A percentile compares a stretch with the other conserved stretches of the same genome.
These are phyloP conservation scores for Parafenestella ontariensis DNA, from an alignment of 2,329 filamentous ascomycete species.

Conservation along the genomic window DNA sequence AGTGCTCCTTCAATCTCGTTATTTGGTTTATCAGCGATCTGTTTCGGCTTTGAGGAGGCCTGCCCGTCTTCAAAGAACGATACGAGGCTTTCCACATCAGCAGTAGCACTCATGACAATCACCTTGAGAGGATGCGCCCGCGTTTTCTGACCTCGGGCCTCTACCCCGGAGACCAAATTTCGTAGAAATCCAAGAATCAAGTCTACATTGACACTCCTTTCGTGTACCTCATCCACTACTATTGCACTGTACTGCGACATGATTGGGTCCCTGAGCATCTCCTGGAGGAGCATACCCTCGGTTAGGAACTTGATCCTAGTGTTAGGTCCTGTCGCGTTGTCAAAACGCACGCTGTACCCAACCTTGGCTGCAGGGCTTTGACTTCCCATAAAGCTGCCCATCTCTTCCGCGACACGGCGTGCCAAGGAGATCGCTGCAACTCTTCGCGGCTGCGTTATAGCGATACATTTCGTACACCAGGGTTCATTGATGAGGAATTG, in stretches of 20 bases:
- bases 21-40: slow-evolving; percentile 16
- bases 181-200: slow-evolving; percentile 87
- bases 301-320: slow-evolving; percentile 92
- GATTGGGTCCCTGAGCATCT: slow-evolving; percentile 84
- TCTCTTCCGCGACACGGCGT: slow-evolving; percentile 83
- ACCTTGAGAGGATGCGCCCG: slow-evolving; percentile 73
- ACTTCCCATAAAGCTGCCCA: slow-evolving; percentile 69
- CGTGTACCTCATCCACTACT: slow-evolving; percentile 95
- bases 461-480: slow-evolving; percentile 83
- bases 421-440: slow-evolving; percentile 94
- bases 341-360: slow-evolving; percentile 94
- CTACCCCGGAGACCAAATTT: slow-evolving; percentile 70
- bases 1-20: neutral
- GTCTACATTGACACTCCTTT: slow-evolving; percentile 93
- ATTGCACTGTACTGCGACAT: slow-evolving; percentile 87
- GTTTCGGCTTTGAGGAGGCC: slow-evolving; percentile 10
- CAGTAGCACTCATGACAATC: slow-evolving; percentile 96
- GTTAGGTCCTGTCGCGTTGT: slow-evolving; percentile 81
- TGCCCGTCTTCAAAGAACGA: slow-evolving; percentile 69
- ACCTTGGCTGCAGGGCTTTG: slow-evolving; percentile 70
- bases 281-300: slow-evolving; percentile 94
- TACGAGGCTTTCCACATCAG: slow-evolving; percentile 80
- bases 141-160: slow-evolving; percentile 72
- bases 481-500: slow-evolving; percentile 82
- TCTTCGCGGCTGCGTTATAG: slow-evolving; percentile 91